These are phyloP conservation scores for Phylloporus sp. DNA, from an alignment of 768 basidiomycete genomes.

Conservation along the genomic window DNA sequence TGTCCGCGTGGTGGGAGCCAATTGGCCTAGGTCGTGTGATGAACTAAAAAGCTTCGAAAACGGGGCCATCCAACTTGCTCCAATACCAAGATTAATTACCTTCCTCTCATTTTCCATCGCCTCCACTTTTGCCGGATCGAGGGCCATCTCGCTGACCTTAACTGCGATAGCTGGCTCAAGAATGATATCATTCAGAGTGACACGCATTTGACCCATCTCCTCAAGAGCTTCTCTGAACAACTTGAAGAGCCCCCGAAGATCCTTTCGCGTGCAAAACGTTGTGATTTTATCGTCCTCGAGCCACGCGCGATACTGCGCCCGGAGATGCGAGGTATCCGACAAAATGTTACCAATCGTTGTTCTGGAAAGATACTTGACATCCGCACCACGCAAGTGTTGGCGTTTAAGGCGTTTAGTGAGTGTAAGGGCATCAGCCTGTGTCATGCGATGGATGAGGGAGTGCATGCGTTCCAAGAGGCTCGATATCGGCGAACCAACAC, in stretches of 20 bases:
- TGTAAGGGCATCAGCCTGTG: slow-evolving; percentile 79
- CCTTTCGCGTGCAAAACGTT: slow-evolving; percentile 65
- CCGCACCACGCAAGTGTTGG: slow-evolving; percentile 81
- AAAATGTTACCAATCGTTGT: slow-evolving; percentile 74
- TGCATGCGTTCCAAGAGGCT: slow-evolving; percentile 60
- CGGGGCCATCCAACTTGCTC: slow-evolving; percentile 77
- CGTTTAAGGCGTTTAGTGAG: slow-evolving; percentile 88
- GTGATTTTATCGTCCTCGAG: slow-evolving; percentile 73
- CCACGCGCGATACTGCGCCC: slow-evolving; percentile 66
- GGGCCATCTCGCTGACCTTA: slow-evolving; percentile 65
- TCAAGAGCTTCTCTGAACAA: slow-evolving; percentile 80
- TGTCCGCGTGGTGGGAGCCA: slow-evolving; percentile 18
- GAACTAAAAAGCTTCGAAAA: slow-evolving; percentile 75
- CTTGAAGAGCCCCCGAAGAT: slow-evolving; percentile 78
- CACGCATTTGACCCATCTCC: slow-evolving; percentile 79
- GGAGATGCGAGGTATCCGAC: slow-evolving; percentile 64
- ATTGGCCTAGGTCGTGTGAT: slow-evolving; percentile 14
- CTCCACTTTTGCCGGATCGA: slow-evolving; percentile 55
- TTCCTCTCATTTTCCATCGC: slow-evolving; percentile 33
- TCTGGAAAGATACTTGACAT: slow-evolving; percentile 82
- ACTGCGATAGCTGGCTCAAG: slow-evolving; percentile 78
- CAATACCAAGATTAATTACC: slow-evolving; percentile 30
- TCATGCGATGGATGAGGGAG: slow-evolving; percentile 59
- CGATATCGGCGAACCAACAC: slow-evolving; percentile 46
- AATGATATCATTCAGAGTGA: slow-evolving; percentile 83